Evolutionary conservation across 768 basidiomycete species (phyloP), one percentile per base, ranked within the genome.

Genomic region (Amanita fuliginea): DNA sequence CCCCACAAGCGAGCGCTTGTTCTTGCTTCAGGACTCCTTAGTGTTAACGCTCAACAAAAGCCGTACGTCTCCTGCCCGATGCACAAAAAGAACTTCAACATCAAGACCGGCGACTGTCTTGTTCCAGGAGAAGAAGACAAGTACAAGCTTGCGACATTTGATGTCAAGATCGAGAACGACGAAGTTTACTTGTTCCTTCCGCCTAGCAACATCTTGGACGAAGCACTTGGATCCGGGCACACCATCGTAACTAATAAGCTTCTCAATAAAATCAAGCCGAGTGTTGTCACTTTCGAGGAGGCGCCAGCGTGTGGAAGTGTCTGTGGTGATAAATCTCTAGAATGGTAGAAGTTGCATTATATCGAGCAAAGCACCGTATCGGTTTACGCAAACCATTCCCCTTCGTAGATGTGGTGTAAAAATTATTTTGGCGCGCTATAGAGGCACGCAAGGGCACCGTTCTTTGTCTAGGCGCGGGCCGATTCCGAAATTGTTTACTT

Each of bases 1-100:
- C 70, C 71, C 3, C 70, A 70, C 59, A 61, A 63, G 2, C 72
- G 77, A 3, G 82, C 84, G 0, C 83, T 85, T 56, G 80, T 86
- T 7, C 76, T 86, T 7, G 79, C 79, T 26, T 77, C 84, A 52
- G 80, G 80, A 14, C 74, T 88, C 47, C 66, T 88, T 7, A 81
- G 82, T 0, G 82, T 85, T 55, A 78, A 80, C 44, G 60, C 70
- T 16, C 62, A 73, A 4, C 81, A 80, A 9, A 67, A 72, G 9
- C 65, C 62, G 55, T 66, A 67, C 37, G 60, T 65, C 44, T 64
- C 62, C 58, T 74, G 79, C 55, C 82, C 82, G 1, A 67, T 83
- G 42, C 82, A 83, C n/a, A 49, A 49, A 18, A 47, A 47, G 22
- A 47, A 47, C 35, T 47, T 47, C 22, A 24, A 47, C 22, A 37